These are phyloP conservation scores for Aspergillus ustus DNA, from an alignment of 2,329 filamentous ascomycete genomes.

Conservation along the genomic window DNA sequence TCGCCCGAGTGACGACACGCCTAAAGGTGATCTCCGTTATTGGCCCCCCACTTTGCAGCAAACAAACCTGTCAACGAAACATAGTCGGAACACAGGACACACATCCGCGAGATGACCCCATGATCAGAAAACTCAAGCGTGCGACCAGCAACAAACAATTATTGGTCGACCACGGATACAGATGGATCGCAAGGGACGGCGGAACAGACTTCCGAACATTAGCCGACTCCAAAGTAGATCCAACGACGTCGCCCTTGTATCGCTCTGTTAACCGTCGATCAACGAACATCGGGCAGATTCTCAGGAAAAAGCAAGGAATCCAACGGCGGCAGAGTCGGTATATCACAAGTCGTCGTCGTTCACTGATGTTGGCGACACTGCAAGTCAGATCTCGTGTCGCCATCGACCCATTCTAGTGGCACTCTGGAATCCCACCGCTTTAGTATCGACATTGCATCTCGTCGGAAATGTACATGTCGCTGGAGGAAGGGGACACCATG, in stretches of 20 bases:
- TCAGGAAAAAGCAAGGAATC: neutral
- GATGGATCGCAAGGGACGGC: neutral
- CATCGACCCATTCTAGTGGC: neutral
- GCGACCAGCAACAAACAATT: neutral
- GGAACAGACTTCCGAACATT: neutral
- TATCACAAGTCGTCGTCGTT: neutral
- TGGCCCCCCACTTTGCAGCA: slow-evolving; percentile 1
- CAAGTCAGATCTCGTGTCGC: neutral
- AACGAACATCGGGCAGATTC: neutral
- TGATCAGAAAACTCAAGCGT: neutral
- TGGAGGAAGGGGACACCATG: neutral
- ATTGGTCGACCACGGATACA: neutral
- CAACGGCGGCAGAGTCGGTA: neutral
- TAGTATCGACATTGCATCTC: neutral
- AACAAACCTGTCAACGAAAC: neutral
- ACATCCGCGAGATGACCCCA: neutral
- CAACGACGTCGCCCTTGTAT: neutral
- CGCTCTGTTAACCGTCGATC: neutral
- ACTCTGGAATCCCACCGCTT: neutral
- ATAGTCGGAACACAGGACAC: too few species aligned
- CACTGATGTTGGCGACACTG: neutral
- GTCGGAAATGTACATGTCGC: neutral
- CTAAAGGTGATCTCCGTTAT: slow-evolving; percentile 10
- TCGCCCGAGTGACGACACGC: slow-evolving; percentile 7
- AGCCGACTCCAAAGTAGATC: neutral